Percentiles rank a stretch among this genome's conserved stretches.
These are phyloP conservation scores for Sclerotinia minor DNA, from an alignment of 2,329 filamentous ascomycete species.

Conservation along the genomic window DNA sequence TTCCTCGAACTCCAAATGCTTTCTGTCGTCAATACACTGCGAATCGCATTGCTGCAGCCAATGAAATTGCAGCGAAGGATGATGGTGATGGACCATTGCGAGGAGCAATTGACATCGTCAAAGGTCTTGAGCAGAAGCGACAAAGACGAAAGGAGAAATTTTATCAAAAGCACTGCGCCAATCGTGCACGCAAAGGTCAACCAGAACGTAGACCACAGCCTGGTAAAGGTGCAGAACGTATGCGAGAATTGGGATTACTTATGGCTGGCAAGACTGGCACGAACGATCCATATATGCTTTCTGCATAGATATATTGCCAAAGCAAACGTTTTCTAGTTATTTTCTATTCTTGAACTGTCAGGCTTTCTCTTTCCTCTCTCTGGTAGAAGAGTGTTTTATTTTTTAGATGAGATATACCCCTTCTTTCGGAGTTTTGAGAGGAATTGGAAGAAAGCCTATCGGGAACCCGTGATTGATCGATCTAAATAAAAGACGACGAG, in stretches of 20 bases:
- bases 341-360: conserved; percentile 20
- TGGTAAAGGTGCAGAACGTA: conserved; percentile 87
- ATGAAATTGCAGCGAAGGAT: conserved; percentile 43
- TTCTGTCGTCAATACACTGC: conserved; percentile 54
- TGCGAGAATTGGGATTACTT: conserved; percentile 87
- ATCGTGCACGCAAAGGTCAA: conserved; percentile 69
- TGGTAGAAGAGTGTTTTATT: conserved; percentile 20
- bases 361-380: conserved; percentile 21
- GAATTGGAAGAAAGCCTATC: conserved; percentile 21
- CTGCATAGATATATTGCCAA: conserved; percentile 51
- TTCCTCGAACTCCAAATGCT: conserved; percentile 75
- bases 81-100: conserved; percentile 66
- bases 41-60: conserved; percentile 47
- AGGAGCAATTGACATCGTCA: conserved; percentile 96
- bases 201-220: conserved; percentile 65
- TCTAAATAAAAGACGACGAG: conserved; percentile 10
- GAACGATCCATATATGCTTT: conserved; percentile 70
- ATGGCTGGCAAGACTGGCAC: conserved; percentile 76
- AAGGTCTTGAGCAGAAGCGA: conserved; percentile 91
- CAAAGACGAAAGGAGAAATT: conserved; percentile 92
- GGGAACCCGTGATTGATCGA: conserved; percentile 15
- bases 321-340: not conserved
- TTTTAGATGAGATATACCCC: conserved; percentile 16
- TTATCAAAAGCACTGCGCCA: conserved; percentile 77
- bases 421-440: conserved; percentile 9